These are phyloP conservation scores for Botrytis porri DNA, from an alignment of 2,329 filamentous ascomycete species.

Conservation along the genomic window DNA sequence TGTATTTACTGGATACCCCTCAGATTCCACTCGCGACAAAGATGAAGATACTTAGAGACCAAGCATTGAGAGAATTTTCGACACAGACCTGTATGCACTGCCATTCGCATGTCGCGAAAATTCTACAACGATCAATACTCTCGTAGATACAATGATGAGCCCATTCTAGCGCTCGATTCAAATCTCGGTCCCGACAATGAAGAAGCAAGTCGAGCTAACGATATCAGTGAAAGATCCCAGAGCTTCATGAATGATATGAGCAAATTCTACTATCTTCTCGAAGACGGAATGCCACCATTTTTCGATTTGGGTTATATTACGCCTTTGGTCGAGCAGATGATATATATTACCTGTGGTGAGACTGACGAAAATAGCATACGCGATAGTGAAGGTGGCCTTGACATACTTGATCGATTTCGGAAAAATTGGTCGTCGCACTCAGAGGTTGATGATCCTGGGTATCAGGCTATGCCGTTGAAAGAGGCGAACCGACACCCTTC, in stretches of 20 bases:
- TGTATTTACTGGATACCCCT: slow-evolving; percentile 1
- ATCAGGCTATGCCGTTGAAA: too few species aligned
- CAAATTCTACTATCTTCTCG: background rate
- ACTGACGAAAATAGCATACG: too few species aligned
- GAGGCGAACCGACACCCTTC: too few species aligned
- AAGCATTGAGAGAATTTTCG: background rate
- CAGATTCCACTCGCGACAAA: background rate
- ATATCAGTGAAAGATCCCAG: background rate
- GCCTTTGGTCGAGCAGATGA: too few species aligned
- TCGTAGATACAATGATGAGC: background rate
- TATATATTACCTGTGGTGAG: too few species aligned
- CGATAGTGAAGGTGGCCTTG: too few species aligned
- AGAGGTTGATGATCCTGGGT: too few species aligned
- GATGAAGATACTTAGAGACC: background rate
- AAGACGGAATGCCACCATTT: background rate
- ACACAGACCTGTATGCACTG: background rate
- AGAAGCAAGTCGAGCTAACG: background rate
- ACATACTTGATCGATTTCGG: too few species aligned
- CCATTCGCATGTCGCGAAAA: background rate
- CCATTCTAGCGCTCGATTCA: background rate
- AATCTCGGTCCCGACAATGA: background rate
- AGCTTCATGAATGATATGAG: background rate
- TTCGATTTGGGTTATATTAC: background rate
- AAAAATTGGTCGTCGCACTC: too few species aligned
- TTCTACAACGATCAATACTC: background rate